phyloP scores from a whole-genome alignment of 192 early-diverging fungal genomes.

The Umbelopsis vinacea region DNA sequence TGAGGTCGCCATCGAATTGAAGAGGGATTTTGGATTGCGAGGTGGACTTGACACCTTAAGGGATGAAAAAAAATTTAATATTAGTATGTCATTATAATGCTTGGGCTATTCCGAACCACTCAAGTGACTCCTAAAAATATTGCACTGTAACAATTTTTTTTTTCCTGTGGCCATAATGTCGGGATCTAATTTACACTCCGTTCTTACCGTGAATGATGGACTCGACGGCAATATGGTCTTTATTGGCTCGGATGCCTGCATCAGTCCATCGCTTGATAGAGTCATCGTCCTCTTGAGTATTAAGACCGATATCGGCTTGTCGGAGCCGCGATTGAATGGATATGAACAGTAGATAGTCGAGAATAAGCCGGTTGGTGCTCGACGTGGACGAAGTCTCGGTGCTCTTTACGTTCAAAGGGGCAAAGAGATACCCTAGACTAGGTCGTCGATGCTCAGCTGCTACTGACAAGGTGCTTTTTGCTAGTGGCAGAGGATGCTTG shows the following conservation, averaged over 20 bases:
- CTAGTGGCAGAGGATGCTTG: constrained; percentile 12
- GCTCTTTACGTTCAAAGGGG: constrained; percentile 17
- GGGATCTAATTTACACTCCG: not conserved
- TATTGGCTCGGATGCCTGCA: constrained; percentile 46
- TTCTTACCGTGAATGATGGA: constrained; percentile 54
- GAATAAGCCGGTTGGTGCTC: constrained; percentile 55
- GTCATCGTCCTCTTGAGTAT: constrained; percentile 35
- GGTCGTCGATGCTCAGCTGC: constrained; percentile 24
- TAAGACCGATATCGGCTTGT: constrained; percentile 49
- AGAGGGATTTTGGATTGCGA: constrained; percentile 32
- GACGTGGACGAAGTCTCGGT: constrained; percentile 7
- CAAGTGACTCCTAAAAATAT: constrained; percentile 10
- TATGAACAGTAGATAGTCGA: constrained; percentile 55
- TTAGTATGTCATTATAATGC: not conserved
- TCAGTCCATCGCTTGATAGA: constrained; percentile 41
- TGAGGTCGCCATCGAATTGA: constrained; percentile 45
- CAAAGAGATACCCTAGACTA: constrained; percentile 25
- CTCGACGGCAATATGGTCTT: constrained; percentile 55
- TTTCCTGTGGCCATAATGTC: not conserved
- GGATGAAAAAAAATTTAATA: not conserved
- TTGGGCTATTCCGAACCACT: not conserved
- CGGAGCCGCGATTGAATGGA: constrained; percentile 58
- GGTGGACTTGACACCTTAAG: constrained; percentile 43
- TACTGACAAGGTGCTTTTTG: constrained; percentile 13
- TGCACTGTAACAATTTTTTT: not conserved